A percentile compares a stretch with the other conserved stretches of the same genome.
Conservation (phyloP, 768 basidiomycete species). For the Stropharia rugosoannulata region DNA sequence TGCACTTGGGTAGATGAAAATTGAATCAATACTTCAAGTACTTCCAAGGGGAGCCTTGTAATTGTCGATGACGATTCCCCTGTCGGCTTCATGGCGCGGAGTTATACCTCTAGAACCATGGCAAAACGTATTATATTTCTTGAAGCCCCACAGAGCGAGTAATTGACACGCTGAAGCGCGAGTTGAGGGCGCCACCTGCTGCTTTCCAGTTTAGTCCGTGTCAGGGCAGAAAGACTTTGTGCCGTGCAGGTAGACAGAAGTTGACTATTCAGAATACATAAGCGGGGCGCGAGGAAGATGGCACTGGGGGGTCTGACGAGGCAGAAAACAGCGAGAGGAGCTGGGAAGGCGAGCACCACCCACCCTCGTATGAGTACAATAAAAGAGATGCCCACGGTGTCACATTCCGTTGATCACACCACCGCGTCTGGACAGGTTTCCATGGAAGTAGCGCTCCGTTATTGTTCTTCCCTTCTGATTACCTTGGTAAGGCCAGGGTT, state of each 20-base stretch:
- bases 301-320: too few species aligned
- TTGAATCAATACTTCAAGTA: conserved; percentile 32
- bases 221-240: too few species aligned
- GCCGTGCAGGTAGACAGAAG: too few species aligned
- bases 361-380: conserved; percentile 16
- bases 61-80: conserved; percentile 15
- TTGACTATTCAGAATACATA: too few species aligned
- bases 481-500: conserved; percentile 14
- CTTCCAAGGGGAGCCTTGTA: conserved; percentile 32
- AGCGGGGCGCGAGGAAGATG: too few species aligned
- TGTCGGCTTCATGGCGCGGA: conserved; percentile 17
- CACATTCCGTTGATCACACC: conserved; percentile 23
- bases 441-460: conserved; percentile 19
- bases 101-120: conserved; percentile 12
- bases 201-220: too few species aligned
- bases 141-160: too few species aligned
- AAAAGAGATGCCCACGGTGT: conserved; percentile 21
- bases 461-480: conserved; percentile 23
- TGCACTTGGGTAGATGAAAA: conserved; percentile 25
- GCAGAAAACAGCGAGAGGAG: conserved; percentile 1
- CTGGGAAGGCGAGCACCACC: conserved; percentile 2
- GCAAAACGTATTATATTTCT: conserved; percentile 2
- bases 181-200: too few species aligned
- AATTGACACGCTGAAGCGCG: too few species aligned
- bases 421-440: conserved; percentile 27